Conservation (phyloP, 225 moss, liverwort and hornwort genomes). For the Bryoerythrophyllum caledonicum region DNA sequence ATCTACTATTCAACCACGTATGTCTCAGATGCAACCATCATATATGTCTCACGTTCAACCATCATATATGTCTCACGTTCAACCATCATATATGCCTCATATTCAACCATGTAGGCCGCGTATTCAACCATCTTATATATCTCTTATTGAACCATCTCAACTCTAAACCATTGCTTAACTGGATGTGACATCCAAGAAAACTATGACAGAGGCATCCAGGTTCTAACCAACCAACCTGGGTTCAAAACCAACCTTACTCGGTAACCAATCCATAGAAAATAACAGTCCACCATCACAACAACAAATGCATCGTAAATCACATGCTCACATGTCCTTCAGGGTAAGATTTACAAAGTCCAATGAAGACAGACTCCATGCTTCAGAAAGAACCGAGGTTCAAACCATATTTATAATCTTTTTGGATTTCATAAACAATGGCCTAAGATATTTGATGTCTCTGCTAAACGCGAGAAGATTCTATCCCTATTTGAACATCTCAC, state of each 20-base stretch:
- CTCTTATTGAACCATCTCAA: not conserved
- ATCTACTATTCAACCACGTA: no score
- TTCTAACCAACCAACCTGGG: not conserved
- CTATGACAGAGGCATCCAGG: slow-evolving; percentile 28
- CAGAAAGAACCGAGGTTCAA: no score
- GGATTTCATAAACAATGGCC: no score
- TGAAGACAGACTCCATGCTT: not conserved
- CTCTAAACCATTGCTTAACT: not conserved
- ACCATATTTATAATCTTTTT: no score
- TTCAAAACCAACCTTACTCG: slow-evolving; percentile 18
- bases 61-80: no score
- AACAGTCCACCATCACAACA: slow-evolving; percentile 10
- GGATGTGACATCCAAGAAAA: slow-evolving; percentile 31
- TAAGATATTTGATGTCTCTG: no score
- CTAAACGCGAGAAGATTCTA: no score
- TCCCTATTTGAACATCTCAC: no score
- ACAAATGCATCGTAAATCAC: not conserved
- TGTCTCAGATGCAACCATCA: not conserved
- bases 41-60: no score
- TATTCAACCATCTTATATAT: not conserved
- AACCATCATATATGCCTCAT: not conserved
- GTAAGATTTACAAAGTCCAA: not conserved
- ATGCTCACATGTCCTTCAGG: not conserved
- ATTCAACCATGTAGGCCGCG: no score
- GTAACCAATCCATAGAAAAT: not conserved